Evolutionary conservation across 208 protist genomes (phyloP), one percentile per base, ranked within the genome.

Genomic region (Leptomonas seymouri): DNA sequence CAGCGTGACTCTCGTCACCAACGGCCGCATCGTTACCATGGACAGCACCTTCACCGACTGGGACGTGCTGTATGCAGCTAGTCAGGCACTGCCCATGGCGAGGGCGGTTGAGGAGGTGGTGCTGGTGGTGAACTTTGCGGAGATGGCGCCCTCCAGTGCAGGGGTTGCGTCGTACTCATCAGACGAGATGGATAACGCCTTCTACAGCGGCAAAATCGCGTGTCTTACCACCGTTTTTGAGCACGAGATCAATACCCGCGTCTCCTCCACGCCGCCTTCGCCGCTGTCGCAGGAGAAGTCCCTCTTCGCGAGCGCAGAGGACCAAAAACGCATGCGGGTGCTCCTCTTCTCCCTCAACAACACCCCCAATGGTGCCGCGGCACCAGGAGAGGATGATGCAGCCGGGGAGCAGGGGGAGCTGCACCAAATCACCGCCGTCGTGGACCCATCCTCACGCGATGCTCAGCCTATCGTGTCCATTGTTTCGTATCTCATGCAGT

Each of bases 381-480:
- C 2, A 23, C 48, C 7, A 50, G 46, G 50, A 21, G 63, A 18
- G 12, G 59, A 14, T n/a, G n/a, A n/a, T n/a, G n/a, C n/a, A n/a
- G n/a, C n/a, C n/a, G n/a, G n/a, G n/a, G n/a, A n/a, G n/a, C n/a
- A n/a, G 2, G 21, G 30, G 7, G 61, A 49, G 23, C 64, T 70
- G 20, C 84, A 90, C 65, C 56, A 64, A 21, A 45, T 94, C n/a
- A 80, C 66, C 12, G 80, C 88, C n/a, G 67, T 98, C 11, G 48
- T 99, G 39, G 87, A 98, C 70, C 98, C 98, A 25, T 81, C 97
- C 7, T 88, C 81, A 28, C 85, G 84, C 23, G 70, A 74, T 3
- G 90, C 95, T 14, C 97, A 98, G 71, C 67, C 89, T 30, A 56
- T 98, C 3, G 76, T 93, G 1, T 85, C 97, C 4, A 58, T 98